phyloP scores from a whole-genome alignment of 768 basidiomycete genomes.

The Termitomyces sp. region DNA sequence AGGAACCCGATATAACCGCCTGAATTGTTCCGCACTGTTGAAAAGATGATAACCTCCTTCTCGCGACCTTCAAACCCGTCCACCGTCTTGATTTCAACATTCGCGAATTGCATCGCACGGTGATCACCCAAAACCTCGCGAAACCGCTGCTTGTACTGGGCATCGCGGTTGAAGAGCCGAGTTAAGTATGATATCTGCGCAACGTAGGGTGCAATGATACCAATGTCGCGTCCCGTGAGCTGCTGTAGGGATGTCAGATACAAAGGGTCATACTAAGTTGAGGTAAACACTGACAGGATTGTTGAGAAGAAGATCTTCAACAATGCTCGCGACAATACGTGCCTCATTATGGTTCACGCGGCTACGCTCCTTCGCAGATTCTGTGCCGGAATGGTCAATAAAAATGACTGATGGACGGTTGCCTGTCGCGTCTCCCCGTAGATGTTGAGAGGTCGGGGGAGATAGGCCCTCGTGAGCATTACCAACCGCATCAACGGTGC shows the following conservation, averaged over 20 bases:
- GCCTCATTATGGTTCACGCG: slow-evolving; percentile 78
- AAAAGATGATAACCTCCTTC: slow-evolving; percentile 90
- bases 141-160: slow-evolving; percentile 52
- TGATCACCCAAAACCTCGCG: slow-evolving; percentile 55
- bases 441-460: slow-evolving; percentile 61
- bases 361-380: slow-evolving; percentile 67
- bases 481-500: slow-evolving; percentile 59
- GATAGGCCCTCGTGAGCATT: slow-evolving; percentile 45
- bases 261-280: slow-evolving; percentile 7
- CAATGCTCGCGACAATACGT: slow-evolving; percentile 69
- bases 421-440: slow-evolving; percentile 36
- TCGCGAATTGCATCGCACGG: slow-evolving; percentile 59
- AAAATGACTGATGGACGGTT: slow-evolving; percentile 68
- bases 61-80: slow-evolving; percentile 95
- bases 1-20: slow-evolving; percentile 84
- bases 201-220: slow-evolving; percentile 89
- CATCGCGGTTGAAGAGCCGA: slow-evolving; percentile 59
- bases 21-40: slow-evolving; percentile 82
- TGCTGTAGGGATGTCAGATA: slow-evolving; percentile 32
- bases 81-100: slow-evolving; percentile 87
- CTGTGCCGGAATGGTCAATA: slow-evolving; percentile 72
- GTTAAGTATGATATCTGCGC: slow-evolving; percentile 79
- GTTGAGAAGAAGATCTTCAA: slow-evolving; percentile 75
- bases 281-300: slow-evolving; percentile 56
- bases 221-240: slow-evolving; percentile 74